phyloP scores from a whole-genome alignment of 805 yeast genomes.

The Kodamaea sagamina region DNA sequence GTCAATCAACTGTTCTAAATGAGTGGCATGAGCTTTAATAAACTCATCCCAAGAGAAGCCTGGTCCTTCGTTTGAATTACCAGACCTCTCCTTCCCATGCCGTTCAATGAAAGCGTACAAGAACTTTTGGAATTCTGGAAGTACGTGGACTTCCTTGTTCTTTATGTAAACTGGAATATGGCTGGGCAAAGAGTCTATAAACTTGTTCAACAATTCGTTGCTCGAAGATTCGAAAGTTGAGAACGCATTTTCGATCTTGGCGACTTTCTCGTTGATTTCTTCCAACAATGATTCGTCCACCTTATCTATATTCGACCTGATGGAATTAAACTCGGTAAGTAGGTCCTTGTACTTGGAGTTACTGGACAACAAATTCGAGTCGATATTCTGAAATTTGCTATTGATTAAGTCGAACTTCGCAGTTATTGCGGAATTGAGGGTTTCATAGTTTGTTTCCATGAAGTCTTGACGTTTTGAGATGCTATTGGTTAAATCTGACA shows the following conservation, averaged over 20 bases:
- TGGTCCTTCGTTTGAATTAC: constrained; percentile 8
- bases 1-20: constrained; percentile 22
- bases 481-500: constrained; percentile 18
- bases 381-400: constrained; percentile 14
- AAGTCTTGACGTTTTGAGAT: constrained; percentile 23
- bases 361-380: constrained; percentile 3
- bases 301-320: constrained; percentile 16
- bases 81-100: constrained; percentile 13
- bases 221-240: constrained; percentile 18
- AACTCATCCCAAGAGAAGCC: constrained; percentile 26
- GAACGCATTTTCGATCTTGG: constrained; percentile 17
- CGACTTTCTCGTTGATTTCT: constrained; percentile 20
- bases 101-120: constrained; percentile 36
- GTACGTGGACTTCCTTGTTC: constrained; percentile 36
- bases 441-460: constrained; percentile 19
- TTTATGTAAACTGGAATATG: constrained; percentile 35
- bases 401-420: constrained; percentile 22
- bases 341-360: constrained; percentile 15
- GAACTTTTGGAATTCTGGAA: constrained; percentile 42
- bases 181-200: constrained; percentile 28
- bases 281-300: constrained; percentile 15
- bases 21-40: constrained; percentile 21
- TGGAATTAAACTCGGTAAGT: constrained; percentile 15
- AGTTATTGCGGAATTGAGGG: constrained; percentile 16
- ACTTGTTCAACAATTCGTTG: constrained; percentile 19